Conservation (phyloP, 2,329 filamentous ascomycete species). For the Beauveria asiatica region DNA sequence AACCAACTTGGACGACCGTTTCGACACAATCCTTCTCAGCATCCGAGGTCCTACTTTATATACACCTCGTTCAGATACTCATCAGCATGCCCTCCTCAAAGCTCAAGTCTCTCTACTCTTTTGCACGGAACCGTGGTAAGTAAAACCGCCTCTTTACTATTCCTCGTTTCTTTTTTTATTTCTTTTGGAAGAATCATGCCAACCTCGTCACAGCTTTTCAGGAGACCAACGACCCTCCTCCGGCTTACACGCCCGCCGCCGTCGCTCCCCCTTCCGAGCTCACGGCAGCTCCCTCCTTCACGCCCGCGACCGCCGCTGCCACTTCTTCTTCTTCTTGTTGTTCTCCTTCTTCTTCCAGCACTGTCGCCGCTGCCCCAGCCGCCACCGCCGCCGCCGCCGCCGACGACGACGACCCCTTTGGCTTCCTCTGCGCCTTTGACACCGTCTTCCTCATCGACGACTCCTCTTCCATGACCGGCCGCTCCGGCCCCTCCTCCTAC, state of each 20-base stretch:
- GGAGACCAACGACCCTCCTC: slow-evolving; percentile 25
- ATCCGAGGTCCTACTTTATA: too few species aligned
- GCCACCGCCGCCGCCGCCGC: slow-evolving; percentile 14
- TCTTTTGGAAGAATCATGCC: too few species aligned
- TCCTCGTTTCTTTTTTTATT: too few species aligned
- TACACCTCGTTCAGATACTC: too few species aligned
- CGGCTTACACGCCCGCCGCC: slow-evolving; percentile 23
- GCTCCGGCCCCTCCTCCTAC: too few species aligned
- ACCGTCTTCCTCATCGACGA: slow-evolving; percentile 90
- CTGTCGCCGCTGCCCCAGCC: slow-evolving; percentile 13
- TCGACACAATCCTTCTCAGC: too few species aligned
- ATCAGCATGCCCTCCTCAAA: too few species aligned
- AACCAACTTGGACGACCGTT: too few species aligned
- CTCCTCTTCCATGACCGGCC: slow-evolving; percentile 70
- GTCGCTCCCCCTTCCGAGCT: neutral
- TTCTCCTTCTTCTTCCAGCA: neutral
- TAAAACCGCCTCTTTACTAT: neutral
- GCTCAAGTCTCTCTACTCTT: neutral
- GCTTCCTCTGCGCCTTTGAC: slow-evolving; percentile 73
- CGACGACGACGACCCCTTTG: slow-evolving; percentile 58
- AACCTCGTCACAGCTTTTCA: neutral
- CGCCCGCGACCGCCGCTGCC: too few species aligned
- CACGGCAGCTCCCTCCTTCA: too few species aligned
- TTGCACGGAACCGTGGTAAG: neutral
- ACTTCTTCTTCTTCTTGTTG: too few species aligned